Evolutionary conservation across 2,329 filamentous ascomycete genomes (phyloP).

Genomic region (Epichloe brachyelytri): DNA sequence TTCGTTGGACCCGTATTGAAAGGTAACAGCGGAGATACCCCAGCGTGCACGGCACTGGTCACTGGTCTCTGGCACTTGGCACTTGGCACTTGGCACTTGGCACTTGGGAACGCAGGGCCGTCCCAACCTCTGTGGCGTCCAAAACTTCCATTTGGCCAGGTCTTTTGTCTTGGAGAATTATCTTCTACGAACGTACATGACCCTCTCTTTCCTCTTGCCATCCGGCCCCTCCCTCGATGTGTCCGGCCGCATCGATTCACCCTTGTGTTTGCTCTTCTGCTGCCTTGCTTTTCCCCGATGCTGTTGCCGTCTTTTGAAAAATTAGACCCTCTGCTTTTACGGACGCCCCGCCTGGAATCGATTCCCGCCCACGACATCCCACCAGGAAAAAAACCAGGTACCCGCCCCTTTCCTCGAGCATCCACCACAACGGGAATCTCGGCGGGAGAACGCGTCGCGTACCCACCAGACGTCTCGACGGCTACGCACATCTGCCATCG

Average conservation of each 20-base stretch:
- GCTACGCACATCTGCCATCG: constrained; percentile 6
- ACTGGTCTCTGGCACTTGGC: background rate
- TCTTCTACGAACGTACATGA: constrained; percentile 7
- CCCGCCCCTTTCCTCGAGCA: constrained; percentile 8
- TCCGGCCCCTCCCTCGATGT: constrained; percentile 15
- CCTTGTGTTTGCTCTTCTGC: constrained; percentile 10
- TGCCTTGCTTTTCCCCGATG: constrained; percentile 17
- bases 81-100: background rate
- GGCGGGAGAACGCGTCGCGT: constrained; percentile 23
- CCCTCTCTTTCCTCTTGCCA: background rate
- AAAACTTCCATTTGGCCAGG: background rate
- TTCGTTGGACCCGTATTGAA: background rate
- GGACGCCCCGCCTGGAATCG: constrained; percentile 7
- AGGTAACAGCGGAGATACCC: background rate
- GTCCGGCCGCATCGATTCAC: constrained; percentile 17
- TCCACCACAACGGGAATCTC: constrained; percentile 6
- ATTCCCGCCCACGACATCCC: constrained; percentile 1
- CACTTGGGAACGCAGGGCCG: background rate
- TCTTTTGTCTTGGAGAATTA: constrained; percentile 5
- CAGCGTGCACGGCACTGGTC: too few relatives aligned
- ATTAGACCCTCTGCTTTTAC: constrained; percentile 6
- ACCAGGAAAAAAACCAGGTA: constrained; percentile 1
- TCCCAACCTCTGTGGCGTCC: background rate
- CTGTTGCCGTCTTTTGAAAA: constrained; percentile 8
- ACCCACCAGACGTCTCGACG: constrained; percentile 7